phyloP scores from a whole-genome alignment of 257 asterid genomes.

The Ocimum tenuiflorum region DNA sequence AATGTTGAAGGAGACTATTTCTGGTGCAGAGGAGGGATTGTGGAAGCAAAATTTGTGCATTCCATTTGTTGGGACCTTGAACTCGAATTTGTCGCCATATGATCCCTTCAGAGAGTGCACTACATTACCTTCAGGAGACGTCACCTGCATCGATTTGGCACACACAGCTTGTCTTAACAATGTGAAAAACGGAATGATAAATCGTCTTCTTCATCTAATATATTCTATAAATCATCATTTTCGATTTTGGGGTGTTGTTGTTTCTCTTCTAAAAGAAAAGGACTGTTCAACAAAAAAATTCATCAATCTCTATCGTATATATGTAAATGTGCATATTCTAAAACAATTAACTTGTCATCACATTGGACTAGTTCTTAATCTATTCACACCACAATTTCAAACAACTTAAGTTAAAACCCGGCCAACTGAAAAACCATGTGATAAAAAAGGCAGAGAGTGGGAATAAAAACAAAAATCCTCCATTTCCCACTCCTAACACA shows the following conservation, averaged over 20 bases:
- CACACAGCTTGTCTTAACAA: too few relatives aligned
- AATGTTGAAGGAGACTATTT: slow-evolving; percentile 75
- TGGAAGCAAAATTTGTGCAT: slow-evolving; percentile 92
- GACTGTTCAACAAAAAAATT: too few relatives aligned
- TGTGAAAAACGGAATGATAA: too few relatives aligned
- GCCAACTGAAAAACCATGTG: neutral
- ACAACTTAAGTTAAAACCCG: neutral
- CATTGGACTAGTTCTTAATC: neutral
- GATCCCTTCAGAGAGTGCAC: slow-evolving; percentile 57
- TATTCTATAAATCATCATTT: too few relatives aligned
- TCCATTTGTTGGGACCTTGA: slow-evolving; percentile 67
- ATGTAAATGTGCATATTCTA: too few relatives aligned
- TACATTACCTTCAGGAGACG: slow-evolving; percentile 45
- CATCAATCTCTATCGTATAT: too few relatives aligned
- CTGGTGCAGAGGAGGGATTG: slow-evolving; percentile 60
- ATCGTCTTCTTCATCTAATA: too few relatives aligned
- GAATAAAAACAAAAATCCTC: neutral
- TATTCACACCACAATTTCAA: neutral
- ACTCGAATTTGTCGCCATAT: slow-evolving; percentile 74
- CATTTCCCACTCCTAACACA: neutral
- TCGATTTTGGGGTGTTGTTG: too few relatives aligned
- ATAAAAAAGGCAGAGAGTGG: too few relatives aligned
- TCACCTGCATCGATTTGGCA: slow-evolving; percentile 65
- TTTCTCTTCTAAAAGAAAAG: too few relatives aligned
- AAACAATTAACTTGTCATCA: too few relatives aligned